These are phyloP conservation scores for Talaromyces sp. DNA, from an alignment of 2,329 filamentous ascomycete species.

Conservation along the genomic window DNA sequence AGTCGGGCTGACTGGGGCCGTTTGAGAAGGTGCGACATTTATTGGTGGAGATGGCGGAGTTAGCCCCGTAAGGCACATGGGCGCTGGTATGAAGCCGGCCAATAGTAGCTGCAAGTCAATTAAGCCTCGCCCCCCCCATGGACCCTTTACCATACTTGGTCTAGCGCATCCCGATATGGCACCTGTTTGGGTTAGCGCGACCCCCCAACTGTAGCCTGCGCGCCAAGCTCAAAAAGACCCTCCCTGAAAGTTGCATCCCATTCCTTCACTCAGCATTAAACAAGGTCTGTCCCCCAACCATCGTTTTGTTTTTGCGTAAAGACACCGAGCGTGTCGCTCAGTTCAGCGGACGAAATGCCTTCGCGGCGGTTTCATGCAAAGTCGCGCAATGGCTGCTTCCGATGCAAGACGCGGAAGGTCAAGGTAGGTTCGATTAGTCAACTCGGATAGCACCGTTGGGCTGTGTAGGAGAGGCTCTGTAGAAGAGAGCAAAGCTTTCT, in stretches of 20 bases:
- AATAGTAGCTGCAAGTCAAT: background rate
- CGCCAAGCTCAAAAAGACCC: background rate
- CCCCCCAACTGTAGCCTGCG: background rate
- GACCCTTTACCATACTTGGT: background rate
- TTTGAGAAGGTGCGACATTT: background rate
- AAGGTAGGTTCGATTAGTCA: conserved; percentile 3
- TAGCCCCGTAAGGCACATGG: background rate
- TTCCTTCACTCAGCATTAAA: background rate
- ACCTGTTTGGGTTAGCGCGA: background rate
- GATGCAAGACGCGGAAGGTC: conserved; percentile 9
- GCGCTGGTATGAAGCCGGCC: background rate
- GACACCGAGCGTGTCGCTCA: background rate
- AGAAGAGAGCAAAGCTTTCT: background rate
- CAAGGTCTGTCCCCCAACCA: background rate
- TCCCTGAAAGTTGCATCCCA: background rate
- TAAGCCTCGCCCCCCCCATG: background rate
- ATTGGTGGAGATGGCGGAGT: background rate
- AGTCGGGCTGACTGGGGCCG: background rate
- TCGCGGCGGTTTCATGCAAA: conserved; percentile 10
- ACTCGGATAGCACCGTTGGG: background rate
- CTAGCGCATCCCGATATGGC: background rate
- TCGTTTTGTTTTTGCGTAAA: background rate
- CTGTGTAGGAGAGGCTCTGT: no score
- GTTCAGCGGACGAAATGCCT: conserved; percentile 1
- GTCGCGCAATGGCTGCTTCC: conserved; percentile 9